Evolutionary conservation across 345 rosid species (phyloP).

Genomic region (Laguncularia racemosa): DNA sequence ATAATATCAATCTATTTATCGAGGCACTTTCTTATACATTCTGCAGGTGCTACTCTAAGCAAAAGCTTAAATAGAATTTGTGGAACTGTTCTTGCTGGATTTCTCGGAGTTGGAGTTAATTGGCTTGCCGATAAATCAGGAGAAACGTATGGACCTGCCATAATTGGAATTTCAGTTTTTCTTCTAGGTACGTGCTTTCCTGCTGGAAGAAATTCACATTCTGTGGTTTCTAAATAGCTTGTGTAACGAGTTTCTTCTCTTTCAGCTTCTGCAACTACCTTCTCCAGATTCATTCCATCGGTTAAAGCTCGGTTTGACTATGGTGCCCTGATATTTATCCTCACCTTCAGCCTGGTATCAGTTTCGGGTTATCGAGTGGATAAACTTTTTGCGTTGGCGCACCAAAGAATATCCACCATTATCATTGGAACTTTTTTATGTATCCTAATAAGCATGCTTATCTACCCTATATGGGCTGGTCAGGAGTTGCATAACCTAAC

Average conservation of each 20-base stretch:
- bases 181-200: slow-evolving; percentile 8
- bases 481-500: slow-evolving; percentile 19
- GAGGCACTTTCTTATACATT: not conserved
- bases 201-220: not conserved
- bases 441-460: slow-evolving; percentile 6
- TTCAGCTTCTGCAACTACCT: too few species aligned
- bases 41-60: slow-evolving; percentile 28
- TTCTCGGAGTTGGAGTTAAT: slow-evolving; percentile 29
- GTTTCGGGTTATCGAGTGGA: slow-evolving; percentile 3
- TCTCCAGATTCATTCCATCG: too few species aligned
- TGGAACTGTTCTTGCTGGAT: slow-evolving; percentile 29
- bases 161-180: slow-evolving; percentile 22
- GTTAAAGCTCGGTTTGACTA: too few species aligned
- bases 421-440: slow-evolving; percentile 18
- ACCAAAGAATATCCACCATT: slow-evolving; percentile 19
- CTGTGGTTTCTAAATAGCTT: too few species aligned
- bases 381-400: slow-evolving; percentile 14
- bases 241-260: too few species aligned
- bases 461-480: slow-evolving; percentile 24
- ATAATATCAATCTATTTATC: too few species aligned
- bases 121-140: slow-evolving; percentile 18
- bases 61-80: slow-evolving; percentile 30
- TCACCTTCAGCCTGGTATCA: too few species aligned
- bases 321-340: too few species aligned
- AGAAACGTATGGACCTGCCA: slow-evolving; percentile 11